Evolutionary conservation across 1,284 basidiomycete species (phyloP).

Genomic region (Heterobasidion parviporum): DNA sequence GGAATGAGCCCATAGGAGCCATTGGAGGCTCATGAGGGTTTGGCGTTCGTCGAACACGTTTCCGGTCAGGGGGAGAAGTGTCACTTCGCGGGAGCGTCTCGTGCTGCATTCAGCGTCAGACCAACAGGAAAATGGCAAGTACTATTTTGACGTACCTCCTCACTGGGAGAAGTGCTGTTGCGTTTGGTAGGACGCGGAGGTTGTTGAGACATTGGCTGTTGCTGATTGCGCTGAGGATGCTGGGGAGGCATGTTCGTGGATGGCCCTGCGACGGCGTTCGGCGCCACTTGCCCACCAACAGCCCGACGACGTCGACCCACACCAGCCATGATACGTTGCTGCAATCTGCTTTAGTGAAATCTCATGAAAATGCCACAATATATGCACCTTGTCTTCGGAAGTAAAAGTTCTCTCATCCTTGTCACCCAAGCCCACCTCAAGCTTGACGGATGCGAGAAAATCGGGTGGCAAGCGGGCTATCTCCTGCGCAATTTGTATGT

Average conservation of each 20-base stretch:
- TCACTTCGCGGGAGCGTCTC: constrained; percentile 45
- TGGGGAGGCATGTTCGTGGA: constrained; percentile 21
- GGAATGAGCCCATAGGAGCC: constrained; percentile 19
- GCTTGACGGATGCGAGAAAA: constrained; percentile 28
- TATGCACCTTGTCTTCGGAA: constrained; percentile 48
- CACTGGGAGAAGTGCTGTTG: constrained; percentile 60
- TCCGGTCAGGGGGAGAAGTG: constrained; percentile 55
- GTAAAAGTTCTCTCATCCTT: constrained; percentile 40
- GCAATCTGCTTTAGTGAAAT: constrained; percentile 12
- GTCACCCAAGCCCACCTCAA: constrained; percentile 37
- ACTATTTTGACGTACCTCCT: constrained; percentile 40
- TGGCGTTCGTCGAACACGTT: constrained; percentile 49
- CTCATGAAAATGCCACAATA: background rate
- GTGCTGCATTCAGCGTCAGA: constrained; percentile 26
- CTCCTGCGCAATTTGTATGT: constrained; percentile 23
- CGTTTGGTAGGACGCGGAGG: constrained; percentile 41
- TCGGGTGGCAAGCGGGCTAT: constrained; percentile 26
- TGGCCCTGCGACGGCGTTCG: constrained; percentile 15
- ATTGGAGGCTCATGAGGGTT: constrained; percentile 23
- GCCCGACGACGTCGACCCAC: constrained; percentile 20
- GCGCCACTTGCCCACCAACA: constrained; percentile 1
- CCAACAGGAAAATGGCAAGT: constrained; percentile 5
- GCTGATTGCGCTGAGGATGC: constrained; percentile 18
- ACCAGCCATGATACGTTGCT: constrained; percentile 29
- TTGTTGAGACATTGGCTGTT: constrained; percentile 15